These are phyloP conservation scores for Jatropha curcas DNA, from an alignment of 345 rosid species.

Conservation along the genomic window DNA sequence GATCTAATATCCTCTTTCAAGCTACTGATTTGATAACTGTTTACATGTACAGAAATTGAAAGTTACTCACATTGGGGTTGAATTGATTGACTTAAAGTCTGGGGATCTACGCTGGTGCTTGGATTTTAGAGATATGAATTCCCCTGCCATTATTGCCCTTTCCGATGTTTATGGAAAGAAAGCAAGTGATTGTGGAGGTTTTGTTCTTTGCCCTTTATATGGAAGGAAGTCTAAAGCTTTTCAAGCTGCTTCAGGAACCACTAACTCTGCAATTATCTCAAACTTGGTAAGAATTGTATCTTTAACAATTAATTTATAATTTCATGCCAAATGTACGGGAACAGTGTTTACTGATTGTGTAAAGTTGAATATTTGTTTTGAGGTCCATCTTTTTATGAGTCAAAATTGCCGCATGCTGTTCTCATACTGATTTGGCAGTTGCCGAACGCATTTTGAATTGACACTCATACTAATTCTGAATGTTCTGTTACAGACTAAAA, in stretches of 20 bases:
- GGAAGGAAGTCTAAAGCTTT: slow-evolving; percentile 98
- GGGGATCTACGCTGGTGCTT: slow-evolving; percentile 93
- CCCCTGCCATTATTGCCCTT: slow-evolving; percentile 78
- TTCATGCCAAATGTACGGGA: neutral
- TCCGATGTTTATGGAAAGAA: slow-evolving; percentile 73
- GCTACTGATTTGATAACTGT: slow-evolving; percentile 4
- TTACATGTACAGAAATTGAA: slow-evolving; percentile 66
- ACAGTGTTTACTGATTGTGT: neutral
- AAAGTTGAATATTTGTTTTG: neutral
- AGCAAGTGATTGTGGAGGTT: slow-evolving; percentile 65
- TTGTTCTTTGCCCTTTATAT: slow-evolving; percentile 84
- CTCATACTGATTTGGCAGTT: neutral
- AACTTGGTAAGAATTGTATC: slow-evolving; percentile 56
- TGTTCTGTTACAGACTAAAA: slow-evolving; percentile 70
- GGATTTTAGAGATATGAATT: slow-evolving; percentile 95
- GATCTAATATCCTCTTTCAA: neutral
- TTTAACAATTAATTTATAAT: slow-evolving; percentile 6
- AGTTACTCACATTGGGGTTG: slow-evolving; percentile 85
- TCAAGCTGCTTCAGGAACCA: slow-evolving; percentile 93
- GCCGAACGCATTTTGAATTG: neutral
- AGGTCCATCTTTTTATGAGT: neutral
- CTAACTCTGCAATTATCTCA: slow-evolving; percentile 70
- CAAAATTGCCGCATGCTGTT: neutral
- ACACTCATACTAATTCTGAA: slow-evolving; percentile 10
- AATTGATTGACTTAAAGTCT: slow-evolving; percentile 69